Evolutionary conservation across 352 stramenopile species (phyloP), one percentile per base, ranked within the genome.

Genomic region (Phytopythium boreale): DNA sequence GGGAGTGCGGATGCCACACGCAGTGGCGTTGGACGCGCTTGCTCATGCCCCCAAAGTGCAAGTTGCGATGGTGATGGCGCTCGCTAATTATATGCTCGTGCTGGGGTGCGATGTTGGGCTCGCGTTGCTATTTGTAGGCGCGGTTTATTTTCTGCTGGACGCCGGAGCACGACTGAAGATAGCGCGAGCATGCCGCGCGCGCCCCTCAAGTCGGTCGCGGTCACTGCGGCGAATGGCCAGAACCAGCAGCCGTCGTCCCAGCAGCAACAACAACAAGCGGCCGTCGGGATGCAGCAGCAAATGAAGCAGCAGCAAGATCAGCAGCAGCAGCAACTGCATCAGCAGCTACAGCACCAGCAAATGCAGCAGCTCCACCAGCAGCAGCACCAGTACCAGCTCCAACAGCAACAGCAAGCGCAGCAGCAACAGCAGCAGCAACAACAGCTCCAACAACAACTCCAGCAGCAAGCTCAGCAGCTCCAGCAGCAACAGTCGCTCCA

Each of bases 401-500:
- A 50, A 5, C 60, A 57, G 47, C 43, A 56, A 5, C 56, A 69
- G 39, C 64, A 67, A 37, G 36, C 60, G 2, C 65, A 72, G 56
- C 72, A 79, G 36, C 68, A 76, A 46, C 57, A 70, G 17, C 67
- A 71, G 43, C 71, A 77, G 43, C 71, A 77, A 2, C 71, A 74
- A 22, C 69, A 77, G 37, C 69, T 75, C 27, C 65, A 78, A 56
- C 71, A 82, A 44, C 68, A 72, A 43, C 50, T 71, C 46, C 68
- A 76, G 59, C 71, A 82, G 50, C 68, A 72, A 41, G 66, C 68
- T 27, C 69, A 76, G 17, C 71, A 80, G 24, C 34, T 70, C 31
- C 59, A 67, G 47, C 72, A 72, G 53, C 74, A 82, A 43, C 74
- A 82, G 20, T 64, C 63, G 11, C 62, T 77, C 20, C 75, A 85